Evolutionary conservation across 2,329 filamentous ascomycete species (phyloP).

Genomic region (Clonostachys rhizophaga): DNA sequence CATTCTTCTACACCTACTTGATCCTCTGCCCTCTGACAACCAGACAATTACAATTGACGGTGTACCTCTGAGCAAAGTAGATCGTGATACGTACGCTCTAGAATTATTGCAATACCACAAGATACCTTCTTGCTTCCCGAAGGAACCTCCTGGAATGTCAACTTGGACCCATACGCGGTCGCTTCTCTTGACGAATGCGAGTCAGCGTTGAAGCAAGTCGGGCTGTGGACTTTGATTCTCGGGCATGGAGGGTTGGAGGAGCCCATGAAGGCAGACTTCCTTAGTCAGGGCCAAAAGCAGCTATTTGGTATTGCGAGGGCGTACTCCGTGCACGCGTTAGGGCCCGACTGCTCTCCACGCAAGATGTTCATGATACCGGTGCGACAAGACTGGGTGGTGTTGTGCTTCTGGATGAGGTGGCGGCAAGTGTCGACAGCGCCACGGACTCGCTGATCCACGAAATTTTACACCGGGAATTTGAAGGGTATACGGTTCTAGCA

Average conservation of each 20-base stretch:
- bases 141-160: slow-evolving; percentile 29
- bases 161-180: slow-evolving; percentile 32
- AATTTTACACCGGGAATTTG: slow-evolving; percentile 32
- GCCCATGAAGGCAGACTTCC: slow-evolving; percentile 37
- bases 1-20: slow-evolving; percentile 32
- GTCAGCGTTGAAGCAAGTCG: slow-evolving; percentile 24
- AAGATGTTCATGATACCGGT: not conserved
- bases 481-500: slow-evolving; percentile 46
- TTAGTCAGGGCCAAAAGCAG: slow-evolving; percentile 58
- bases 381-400: slow-evolving; percentile 15
- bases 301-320: slow-evolving; percentile 57
- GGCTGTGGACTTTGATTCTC: slow-evolving; percentile 21
- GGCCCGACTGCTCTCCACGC: not conserved
- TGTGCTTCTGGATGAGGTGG: slow-evolving; percentile 36
- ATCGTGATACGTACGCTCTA: slow-evolving; percentile 36
- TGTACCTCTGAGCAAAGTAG: slow-evolving; percentile 24
- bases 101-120: slow-evolving; percentile 47
- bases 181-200: slow-evolving; percentile 24
- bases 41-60: slow-evolving; percentile 36
- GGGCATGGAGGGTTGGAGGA: slow-evolving; percentile 24
- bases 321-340: slow-evolving; percentile 37
- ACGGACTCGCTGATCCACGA: slow-evolving; percentile 35
- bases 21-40: slow-evolving; percentile 19
- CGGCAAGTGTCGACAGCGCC: slow-evolving; percentile 31
- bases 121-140: slow-evolving; percentile 46